These are phyloP conservation scores for Coccomyxa sp. DNA, from an alignment of 139 green algal genomes.

Conservation along the genomic window DNA sequence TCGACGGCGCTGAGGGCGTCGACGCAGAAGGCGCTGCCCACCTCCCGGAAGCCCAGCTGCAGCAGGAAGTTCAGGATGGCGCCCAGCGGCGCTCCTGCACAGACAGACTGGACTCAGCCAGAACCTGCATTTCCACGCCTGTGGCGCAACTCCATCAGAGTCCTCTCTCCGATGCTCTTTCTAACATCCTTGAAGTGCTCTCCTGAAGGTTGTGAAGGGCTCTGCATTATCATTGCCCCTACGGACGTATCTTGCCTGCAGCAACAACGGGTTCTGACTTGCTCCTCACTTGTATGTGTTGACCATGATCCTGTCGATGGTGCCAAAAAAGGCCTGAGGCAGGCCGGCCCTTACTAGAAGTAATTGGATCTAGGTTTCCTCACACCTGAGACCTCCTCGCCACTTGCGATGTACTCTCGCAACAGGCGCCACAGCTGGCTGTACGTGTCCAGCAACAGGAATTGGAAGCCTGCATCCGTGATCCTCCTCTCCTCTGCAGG, in stretches of 20 bases:
- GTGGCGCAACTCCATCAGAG: neutral
- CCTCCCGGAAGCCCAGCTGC: constrained; percentile 74
- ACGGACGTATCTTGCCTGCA: too few relatives aligned
- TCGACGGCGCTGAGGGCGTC: constrained; percentile 25
- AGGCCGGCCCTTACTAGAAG: too few relatives aligned
- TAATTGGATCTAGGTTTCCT: too few relatives aligned
- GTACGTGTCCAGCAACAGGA: constrained; percentile 71
- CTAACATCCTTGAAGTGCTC: too few relatives aligned
- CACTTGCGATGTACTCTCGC: constrained; percentile 63
- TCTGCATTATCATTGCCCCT: too few relatives aligned
- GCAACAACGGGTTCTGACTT: neutral
- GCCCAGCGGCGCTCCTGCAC: constrained; percentile 38
- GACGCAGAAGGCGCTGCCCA: constrained; percentile 41
- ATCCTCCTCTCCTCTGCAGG: constrained; percentile 24
- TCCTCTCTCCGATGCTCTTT: too few relatives aligned
- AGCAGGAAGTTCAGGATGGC: constrained; percentile 75
- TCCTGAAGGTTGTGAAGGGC: too few relatives aligned
- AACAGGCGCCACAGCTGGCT: constrained; percentile 82
- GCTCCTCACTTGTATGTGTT: neutral
- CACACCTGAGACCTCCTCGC: constrained; percentile 23
- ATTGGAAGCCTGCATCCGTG: constrained; percentile 69
- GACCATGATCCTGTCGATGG: neutral
- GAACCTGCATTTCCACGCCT: neutral
- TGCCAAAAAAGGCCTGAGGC: neutral
- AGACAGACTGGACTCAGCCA: neutral